Conservation (phyloP, 1,284 basidiomycete species). For the Boletellus deceptivus region DNA sequence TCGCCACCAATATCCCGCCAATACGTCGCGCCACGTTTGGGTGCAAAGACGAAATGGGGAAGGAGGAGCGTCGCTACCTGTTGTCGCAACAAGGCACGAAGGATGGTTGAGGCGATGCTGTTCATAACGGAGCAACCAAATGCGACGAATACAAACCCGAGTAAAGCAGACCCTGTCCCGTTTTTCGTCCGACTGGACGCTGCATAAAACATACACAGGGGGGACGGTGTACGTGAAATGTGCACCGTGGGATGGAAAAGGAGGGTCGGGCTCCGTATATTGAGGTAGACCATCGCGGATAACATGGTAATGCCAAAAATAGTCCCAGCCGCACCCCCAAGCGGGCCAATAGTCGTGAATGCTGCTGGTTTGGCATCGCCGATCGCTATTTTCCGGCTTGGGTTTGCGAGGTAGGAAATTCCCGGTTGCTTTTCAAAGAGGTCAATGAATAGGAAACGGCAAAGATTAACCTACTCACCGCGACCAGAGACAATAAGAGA, state of each 20-base stretch:
- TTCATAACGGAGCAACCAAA: background rate
- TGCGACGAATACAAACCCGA: constrained; percentile 2
- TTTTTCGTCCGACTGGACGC: constrained; percentile 3
- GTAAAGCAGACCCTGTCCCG: background rate
- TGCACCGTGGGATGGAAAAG: constrained; percentile 1
- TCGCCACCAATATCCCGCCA: background rate
- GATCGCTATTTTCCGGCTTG: no score
- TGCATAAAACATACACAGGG: background rate
- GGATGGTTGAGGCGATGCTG: background rate
- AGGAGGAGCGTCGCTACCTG: background rate
- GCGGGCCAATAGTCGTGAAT: background rate
- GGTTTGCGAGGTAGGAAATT: no score
- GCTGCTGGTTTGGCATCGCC: no score
- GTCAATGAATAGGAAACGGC: no score
- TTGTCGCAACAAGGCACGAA: background rate
- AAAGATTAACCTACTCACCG: no score
- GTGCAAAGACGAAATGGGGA: constrained; percentile 2
- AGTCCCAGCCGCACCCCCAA: constrained; percentile 11
- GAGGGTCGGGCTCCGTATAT: background rate
- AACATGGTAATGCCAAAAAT: no score
- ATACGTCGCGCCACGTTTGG: constrained; percentile 2
- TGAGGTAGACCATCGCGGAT: background rate
- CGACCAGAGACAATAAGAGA: no score
- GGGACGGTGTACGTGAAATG: constrained; percentile 2
- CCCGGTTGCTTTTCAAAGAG: no score